phyloP scores from a whole-genome alignment of 306 rosid species.

The Arachis hypogaea region DNA sequence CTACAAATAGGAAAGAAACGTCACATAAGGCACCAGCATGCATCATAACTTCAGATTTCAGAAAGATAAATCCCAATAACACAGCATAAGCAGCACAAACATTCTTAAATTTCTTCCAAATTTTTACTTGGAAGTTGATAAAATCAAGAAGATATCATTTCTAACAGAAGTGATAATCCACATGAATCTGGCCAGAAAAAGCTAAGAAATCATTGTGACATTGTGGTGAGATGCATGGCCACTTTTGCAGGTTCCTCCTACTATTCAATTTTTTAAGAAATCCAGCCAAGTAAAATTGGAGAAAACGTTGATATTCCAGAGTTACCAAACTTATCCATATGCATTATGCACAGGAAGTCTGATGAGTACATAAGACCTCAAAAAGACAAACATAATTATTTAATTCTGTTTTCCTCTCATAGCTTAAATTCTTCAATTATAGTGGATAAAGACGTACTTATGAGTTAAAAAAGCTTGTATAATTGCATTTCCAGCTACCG shows the following conservation, averaged over 20 bases:
- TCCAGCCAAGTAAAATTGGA: conserved; percentile 12
- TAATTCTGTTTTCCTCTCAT: conserved; percentile 5
- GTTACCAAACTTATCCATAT: conserved; percentile 15
- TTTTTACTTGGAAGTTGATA: neutral
- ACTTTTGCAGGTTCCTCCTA: neutral
- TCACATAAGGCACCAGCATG: conserved; percentile 29
- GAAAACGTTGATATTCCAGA: conserved; percentile 9
- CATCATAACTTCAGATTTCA: conserved; percentile 28
- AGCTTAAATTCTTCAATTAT: conserved; percentile 2
- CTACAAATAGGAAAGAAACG: conserved; percentile 55
- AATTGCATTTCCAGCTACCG: conserved; percentile 30
- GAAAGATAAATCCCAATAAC: conserved; percentile 20
- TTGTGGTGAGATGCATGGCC: conserved; percentile 10
- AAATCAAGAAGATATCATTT: no score
- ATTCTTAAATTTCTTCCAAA: conserved; percentile 21
- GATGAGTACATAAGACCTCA: conserved; percentile 1
- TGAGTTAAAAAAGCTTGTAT: conserved; percentile 22
- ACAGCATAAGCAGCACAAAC: conserved; percentile 32
- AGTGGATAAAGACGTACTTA: conserved; percentile 2
- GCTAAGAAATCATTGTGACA: conserved; percentile 4
- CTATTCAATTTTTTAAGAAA: conserved; percentile 11
- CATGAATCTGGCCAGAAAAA: conserved; percentile 2
- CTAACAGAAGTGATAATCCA: conserved; percentile 7
- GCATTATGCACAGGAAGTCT: neutral
- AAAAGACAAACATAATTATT: conserved; percentile 10